Base-by-base conservation (phyloP, 495 filamentous ascomycete species). In the Daldinia loculata region DNA sequence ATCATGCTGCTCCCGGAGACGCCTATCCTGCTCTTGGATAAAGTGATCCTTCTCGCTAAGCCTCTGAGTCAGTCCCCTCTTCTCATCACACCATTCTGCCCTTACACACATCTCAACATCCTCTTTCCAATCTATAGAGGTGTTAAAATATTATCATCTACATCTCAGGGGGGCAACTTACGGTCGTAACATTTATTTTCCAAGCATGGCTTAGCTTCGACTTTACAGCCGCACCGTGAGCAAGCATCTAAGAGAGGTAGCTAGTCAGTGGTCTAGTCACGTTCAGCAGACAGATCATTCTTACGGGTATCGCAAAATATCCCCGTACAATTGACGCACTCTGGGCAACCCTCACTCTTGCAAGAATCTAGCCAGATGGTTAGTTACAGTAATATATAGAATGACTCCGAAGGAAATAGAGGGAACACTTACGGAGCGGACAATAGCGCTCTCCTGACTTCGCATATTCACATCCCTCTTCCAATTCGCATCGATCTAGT, bases 401-500 rank as follows among this genome's bases (percentile, higher is more conserved):
- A n/a, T 41, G 3, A 14, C 11, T 12, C 32, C 4, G 11, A 14
- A 14, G 6, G 17, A 6, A 5, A n/a, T 22, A 36, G 24, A 26
- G 12, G 5, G 53, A 19, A 24, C 15, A 30, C 63, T 41, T 32
- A 71, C 69, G 63, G 6, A 14, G 43, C 15, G 59, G 6, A 38
- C 69, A 71, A 29, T n/a, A 57, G 12, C 4, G 0, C 3, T 17
- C 22, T 15, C 57, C 51, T 50, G 26, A 27, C 17, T 12, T 57
- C 26, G 8, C 24, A 59, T 41, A 34, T 32, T 6, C 29, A 52
- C 70, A 72, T 2, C 8, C 39, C 4, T 30, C 48, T 3, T 39
- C 36, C 9, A 17, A 52, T 57, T 34, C 29, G 48, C 70, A 74
- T n/a, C 66, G 70, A 52, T 70, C 66, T 74, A 38, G 32, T 34